Conservation (phyloP, 164 flowering plant species). For the Santalum album region DNA sequence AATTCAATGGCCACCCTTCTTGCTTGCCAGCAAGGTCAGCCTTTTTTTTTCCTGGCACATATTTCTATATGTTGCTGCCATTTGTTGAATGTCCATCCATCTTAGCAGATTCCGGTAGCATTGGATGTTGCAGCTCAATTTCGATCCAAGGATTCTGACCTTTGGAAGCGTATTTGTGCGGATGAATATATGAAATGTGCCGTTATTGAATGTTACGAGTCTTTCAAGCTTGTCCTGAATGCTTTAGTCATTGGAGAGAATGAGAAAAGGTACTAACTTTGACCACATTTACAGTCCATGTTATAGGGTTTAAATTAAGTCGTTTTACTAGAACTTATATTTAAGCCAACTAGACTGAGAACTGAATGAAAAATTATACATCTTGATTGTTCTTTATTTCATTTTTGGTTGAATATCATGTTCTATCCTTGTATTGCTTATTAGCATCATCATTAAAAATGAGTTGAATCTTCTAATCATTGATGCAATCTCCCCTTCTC, state of each 20-base stretch:
- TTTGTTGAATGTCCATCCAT: slow-evolving; percentile 9
- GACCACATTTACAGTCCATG: too few species aligned
- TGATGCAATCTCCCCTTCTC: too few species aligned
- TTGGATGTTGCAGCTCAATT: slow-evolving; percentile 94
- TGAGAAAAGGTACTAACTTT: slow-evolving; percentile 61
- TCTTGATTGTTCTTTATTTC: too few species aligned
- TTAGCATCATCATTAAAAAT: too few species aligned
- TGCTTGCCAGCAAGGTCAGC: slow-evolving; percentile 95
- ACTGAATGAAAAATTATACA: too few species aligned
- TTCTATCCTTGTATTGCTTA: too few species aligned
- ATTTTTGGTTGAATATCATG: too few species aligned
- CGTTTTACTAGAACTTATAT: too few species aligned
- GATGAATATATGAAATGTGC: slow-evolving; percentile 89
- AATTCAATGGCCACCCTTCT: slow-evolving; percentile 98
- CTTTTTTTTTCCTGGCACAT: neutral
- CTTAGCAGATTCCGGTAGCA: slow-evolving; percentile 84
- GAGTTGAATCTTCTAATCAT: too few species aligned
- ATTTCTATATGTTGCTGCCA: slow-evolving; percentile 1
- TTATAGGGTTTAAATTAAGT: too few species aligned
- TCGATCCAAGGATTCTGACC: slow-evolving; percentile 69
- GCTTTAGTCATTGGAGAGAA: slow-evolving; percentile 75
- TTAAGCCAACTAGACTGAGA: too few species aligned
- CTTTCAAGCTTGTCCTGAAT: slow-evolving; percentile 64
- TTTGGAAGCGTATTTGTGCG: slow-evolving; percentile 91
- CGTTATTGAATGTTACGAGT: slow-evolving; percentile 90